Base-by-base conservation (phyloP, 768 basidiomycete species). In the Boletus insuetus region DNA sequence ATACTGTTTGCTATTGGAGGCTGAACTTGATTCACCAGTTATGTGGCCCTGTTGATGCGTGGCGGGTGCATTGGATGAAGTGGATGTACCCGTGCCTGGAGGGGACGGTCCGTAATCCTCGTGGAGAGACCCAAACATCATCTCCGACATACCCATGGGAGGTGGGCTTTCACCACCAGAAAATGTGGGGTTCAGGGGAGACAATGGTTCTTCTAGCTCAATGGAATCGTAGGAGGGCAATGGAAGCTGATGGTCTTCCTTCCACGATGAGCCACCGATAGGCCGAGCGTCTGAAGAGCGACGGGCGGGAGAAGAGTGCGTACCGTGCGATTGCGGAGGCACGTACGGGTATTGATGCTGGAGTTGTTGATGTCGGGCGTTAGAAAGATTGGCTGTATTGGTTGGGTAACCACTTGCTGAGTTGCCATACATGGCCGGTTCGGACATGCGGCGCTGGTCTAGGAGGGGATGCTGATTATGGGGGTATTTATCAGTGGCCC, bases 371-470 rank as follows among this genome's bases (percentile, higher is more conserved):
- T 73, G 74, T 53, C 72, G 77, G 54, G 60, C 67, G 47, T 69
- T 58, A 46, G 59, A 51, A 48, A 69, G 67, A 69, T 64, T 69
- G 51, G 73, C 52, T 51, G 69, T 44, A 54, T 71, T 70, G 39
- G 70, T 51, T 52, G 74, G 51, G 42, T 74, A 64, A 49, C 70
- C 58, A 40, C 73, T 59, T 64, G 81, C 75, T 50, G 76, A 58
- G 67, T 74, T 75, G 61, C 74, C 63, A 56, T 79, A 75, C 58
- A 80, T 73, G 51, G 81, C 72, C 45, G 85, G 84, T 67, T 86
- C 85, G 64, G 85, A 87, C 82, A 86, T 84, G 69, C 85, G 82
- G 65, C 85, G 77, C 50, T 83, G 82, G 73, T 84, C 83, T 54
- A 79, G 70, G 58, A 75, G 66, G 54, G 73, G 60, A 64, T 62